Base-by-base conservation (phyloP, 495 filamentous ascomycete genomes). In the Trichoderma virens region DNA sequence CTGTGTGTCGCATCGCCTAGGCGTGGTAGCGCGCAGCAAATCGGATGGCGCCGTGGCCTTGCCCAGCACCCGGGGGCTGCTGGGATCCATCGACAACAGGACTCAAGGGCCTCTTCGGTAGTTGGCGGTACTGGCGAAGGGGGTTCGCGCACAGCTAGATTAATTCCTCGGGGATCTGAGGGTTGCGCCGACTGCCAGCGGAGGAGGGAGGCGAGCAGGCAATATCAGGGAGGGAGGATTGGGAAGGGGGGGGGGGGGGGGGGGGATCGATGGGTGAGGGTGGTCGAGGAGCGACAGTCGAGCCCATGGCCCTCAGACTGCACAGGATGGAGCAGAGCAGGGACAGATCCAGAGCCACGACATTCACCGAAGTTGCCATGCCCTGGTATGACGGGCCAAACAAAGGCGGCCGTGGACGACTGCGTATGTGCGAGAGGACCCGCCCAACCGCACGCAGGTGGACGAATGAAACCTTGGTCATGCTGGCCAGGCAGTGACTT, bases 351-450 rank as follows among this genome's bases (percentile, higher is more conserved):
- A 56, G 25, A 56, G 51, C 51, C 51, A 56, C 51, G 51, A 56
- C 51, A 20, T 56, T 56, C 51, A 56, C 51, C 51, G 51, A 56
- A 56, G 51, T 56, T 56, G 51, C 51, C 51, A 56, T 56, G 51
- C 51, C 51, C 51, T 56, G 51, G 51, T 30, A 56, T 27, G 51
- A 56, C 51, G 51, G 51, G 51, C 51, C 51, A 56, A 20, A 56
- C 51, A 56, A 56, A 56, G n/a, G 51, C 23, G 51, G n/a, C 51
- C 27, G 18, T 56, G 51, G 51, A 56, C 23, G 51, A 56, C 41
- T 45, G 41, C 51, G 25, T 30, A 56, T 27, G 23, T 56, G 51
- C 51, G 51, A 27, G 51, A 56, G 51, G 51, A 56, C 51, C 51
- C 51, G 51, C 51, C 51, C 25, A 56, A 13, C 51, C 23, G 51